Evolutionary conservation across 75 land plant species (phyloP).

Genomic region (Pinus taeda): DNA sequence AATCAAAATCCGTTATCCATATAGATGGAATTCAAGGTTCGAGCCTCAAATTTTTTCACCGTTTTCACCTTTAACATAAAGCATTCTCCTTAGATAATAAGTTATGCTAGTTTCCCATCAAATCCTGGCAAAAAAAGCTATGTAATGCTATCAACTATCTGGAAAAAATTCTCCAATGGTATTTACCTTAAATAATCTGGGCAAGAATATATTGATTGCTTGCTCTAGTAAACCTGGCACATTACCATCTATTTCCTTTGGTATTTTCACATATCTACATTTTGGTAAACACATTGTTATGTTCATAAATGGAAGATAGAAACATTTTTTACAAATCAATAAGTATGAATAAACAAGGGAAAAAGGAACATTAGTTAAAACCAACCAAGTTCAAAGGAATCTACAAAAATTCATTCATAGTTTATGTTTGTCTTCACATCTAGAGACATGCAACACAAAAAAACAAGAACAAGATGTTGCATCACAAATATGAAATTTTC

Average conservation of each 20-base stretch:
- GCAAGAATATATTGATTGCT: conserved; percentile 78
- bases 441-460: too few species aligned
- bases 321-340: neutral
- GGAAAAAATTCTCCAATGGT: neutral
- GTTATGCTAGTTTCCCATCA: too few species aligned
- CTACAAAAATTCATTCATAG: too few species aligned
- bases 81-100: neutral
- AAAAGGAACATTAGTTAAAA: too few species aligned
- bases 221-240: conserved; percentile 77
- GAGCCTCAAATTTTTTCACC: too few species aligned
- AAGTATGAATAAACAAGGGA: neutral
- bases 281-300: neutral
- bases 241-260: conserved; percentile 82
- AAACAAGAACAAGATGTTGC: too few species aligned
- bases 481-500: too few species aligned
- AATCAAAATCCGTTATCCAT: too few species aligned
- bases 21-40: too few species aligned
- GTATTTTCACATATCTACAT: conserved; percentile 89
- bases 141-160: conserved; percentile 4
- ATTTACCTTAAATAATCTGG: conserved; percentile 78
- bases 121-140: neutral
- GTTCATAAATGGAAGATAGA: too few species aligned
- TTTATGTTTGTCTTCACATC: too few species aligned
- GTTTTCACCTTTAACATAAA: neutral
- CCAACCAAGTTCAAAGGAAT: too few species aligned